Percentiles rank a stretch among this genome's conserved stretches.
These are phyloP conservation scores for Micractinium conductrix DNA, from an alignment of 139 green algal genomes.

Conservation along the genomic window DNA sequence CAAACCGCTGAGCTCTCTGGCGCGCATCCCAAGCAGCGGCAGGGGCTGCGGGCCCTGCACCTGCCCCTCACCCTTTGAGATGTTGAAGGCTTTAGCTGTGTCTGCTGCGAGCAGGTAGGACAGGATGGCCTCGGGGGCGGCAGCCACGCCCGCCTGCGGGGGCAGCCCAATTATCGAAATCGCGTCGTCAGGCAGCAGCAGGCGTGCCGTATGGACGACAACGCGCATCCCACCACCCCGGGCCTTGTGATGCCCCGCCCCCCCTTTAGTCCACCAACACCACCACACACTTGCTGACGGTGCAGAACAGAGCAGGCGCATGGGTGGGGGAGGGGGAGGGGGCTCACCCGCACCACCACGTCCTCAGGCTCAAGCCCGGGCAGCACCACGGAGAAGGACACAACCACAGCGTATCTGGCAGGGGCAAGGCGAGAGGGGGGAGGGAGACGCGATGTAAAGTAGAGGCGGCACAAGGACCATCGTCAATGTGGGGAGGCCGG, in stretches of 20 bases:
- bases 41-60: no score
- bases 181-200: background rate
- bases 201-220: background rate
- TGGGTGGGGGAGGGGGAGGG: no score
- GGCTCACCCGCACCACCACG: slow-evolving; percentile 52
- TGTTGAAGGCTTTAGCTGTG: slow-evolving; percentile 63
- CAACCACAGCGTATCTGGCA: slow-evolving; percentile 60
- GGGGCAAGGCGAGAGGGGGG: background rate
- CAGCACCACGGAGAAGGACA: slow-evolving; percentile 56
- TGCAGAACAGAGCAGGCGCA: no score
- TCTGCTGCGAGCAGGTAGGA: slow-evolving; percentile 49
- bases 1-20: no score
- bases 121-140: slow-evolving; percentile 37
- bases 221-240: background rate
- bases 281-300: no score
- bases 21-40: no score
- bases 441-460: background rate
- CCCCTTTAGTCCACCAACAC: background rate
- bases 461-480: no score
- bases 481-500: no score
- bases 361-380: slow-evolving; percentile 51
- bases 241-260: background rate
- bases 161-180: background rate
- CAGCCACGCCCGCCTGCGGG: slow-evolving; percentile 54
- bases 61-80: slow-evolving; percentile 44